Conservation (phyloP, 768 basidiomycete species). For the Podaxis rugospora region DNA sequence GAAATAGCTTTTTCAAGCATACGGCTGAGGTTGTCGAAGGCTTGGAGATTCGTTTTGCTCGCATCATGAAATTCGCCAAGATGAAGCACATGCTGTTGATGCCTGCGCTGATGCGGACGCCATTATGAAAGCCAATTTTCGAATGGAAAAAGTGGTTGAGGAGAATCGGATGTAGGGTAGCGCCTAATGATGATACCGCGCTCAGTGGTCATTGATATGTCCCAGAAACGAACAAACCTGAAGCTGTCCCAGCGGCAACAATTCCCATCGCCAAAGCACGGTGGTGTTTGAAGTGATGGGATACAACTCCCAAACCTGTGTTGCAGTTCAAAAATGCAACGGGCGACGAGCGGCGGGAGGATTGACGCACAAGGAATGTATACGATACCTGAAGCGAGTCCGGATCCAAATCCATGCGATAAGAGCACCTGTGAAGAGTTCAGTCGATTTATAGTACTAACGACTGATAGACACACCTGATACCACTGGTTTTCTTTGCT, state of each 20-base stretch:
- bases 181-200: slow-evolving; percentile 50
- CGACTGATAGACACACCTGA: not conserved
- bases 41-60: slow-evolving; percentile 40
- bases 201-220: slow-evolving; percentile 15
- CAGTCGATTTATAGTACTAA: slow-evolving; percentile 14
- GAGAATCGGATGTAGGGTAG: slow-evolving; percentile 58
- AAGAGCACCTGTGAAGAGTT: slow-evolving; percentile 36
- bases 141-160: slow-evolving; percentile 50
- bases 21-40: slow-evolving; percentile 17
- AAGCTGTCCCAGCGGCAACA: slow-evolving; percentile 24
- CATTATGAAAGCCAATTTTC: slow-evolving; percentile 44
- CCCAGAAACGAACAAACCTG: not conserved
- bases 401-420: slow-evolving; percentile 41
- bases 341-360: not conserved
- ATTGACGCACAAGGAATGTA: slow-evolving; percentile 36
- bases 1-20: slow-evolving; percentile 31
- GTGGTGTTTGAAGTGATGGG: slow-evolving; percentile 31
- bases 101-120: slow-evolving; percentile 44
- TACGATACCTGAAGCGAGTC: slow-evolving; percentile 46
- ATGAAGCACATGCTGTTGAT: slow-evolving; percentile 28
- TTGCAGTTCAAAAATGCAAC: not conserved
- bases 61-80: slow-evolving; percentile 29
- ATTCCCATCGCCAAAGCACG: slow-evolving; percentile 32
- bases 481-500: slow-evolving; percentile 27
- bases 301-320: slow-evolving; percentile 25